Evolutionary conservation across 2,329 filamentous ascomycete species (phyloP).

Genomic region (Venturia pyrina): DNA sequence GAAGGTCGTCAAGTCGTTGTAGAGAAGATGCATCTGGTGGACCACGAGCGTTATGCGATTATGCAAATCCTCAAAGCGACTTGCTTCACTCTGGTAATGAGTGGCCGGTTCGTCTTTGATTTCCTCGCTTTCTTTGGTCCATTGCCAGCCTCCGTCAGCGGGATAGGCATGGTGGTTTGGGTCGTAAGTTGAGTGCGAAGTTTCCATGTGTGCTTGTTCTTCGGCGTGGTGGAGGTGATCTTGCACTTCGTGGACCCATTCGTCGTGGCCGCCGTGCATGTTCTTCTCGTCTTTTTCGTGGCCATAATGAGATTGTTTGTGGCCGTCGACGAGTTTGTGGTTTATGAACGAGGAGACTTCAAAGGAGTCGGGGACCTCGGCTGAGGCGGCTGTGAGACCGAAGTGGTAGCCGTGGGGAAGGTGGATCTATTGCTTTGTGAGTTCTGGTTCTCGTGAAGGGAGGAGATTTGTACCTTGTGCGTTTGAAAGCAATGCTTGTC

Average conservation of each 20-base stretch:
- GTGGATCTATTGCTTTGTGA: slow-evolving; percentile 42
- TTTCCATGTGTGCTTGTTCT: neutral
- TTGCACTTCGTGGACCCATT: slow-evolving; percentile 15
- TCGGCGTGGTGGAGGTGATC: slow-evolving; percentile 24
- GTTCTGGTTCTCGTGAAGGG: slow-evolving; percentile 5
- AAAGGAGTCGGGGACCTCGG: slow-evolving; percentile 88
- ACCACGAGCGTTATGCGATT: slow-evolving; percentile 67
- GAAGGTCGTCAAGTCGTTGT: slow-evolving; percentile 44
- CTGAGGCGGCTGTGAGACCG: slow-evolving; percentile 77
- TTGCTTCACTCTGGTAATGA: slow-evolving; percentile 33
- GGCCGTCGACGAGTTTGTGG: slow-evolving; percentile 31
- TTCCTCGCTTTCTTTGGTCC: slow-evolving; percentile 6
- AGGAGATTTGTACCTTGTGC: slow-evolving; percentile 41
- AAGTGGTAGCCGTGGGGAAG: slow-evolving; percentile 76
- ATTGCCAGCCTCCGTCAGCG: slow-evolving; percentile 6
- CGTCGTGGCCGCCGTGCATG: slow-evolving; percentile 15
- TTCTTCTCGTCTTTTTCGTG: neutral
- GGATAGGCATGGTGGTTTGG: neutral
- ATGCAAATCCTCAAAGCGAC: slow-evolving; percentile 77
- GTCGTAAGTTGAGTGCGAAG: neutral
- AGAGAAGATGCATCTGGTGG: slow-evolving; percentile 57
- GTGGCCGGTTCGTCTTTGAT: slow-evolving; percentile 25
- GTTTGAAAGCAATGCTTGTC: slow-evolving; percentile 74
- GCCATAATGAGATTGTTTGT: neutral
- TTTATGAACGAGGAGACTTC: slow-evolving; percentile 83